These are phyloP conservation scores for Xylaria castorea DNA, from an alignment of 495 filamentous ascomycete species.

Conservation along the genomic window DNA sequence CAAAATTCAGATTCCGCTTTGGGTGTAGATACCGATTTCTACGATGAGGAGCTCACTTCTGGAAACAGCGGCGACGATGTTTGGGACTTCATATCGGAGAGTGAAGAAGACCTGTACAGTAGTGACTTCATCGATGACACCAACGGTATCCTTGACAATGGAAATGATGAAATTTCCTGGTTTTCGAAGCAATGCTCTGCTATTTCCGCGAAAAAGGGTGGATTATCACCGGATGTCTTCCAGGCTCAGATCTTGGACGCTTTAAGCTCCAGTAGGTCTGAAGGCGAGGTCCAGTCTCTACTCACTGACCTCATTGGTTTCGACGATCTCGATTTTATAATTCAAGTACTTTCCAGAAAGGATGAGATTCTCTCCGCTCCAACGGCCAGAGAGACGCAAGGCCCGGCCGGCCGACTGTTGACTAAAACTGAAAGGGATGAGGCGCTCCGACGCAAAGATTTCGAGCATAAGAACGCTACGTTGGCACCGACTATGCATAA, in stretches of 20 bases:
- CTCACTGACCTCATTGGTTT: constrained; percentile 93
- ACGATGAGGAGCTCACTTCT: constrained; percentile 67
- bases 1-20: constrained; percentile 24
- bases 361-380: constrained; percentile 61
- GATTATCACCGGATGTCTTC: constrained; percentile 66
- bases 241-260: constrained; percentile 74
- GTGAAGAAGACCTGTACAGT: constrained; percentile 63
- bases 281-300: constrained; percentile 85
- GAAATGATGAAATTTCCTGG: constrained; percentile 59
- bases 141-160: constrained; percentile 30
- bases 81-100: constrained; percentile 86
- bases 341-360: constrained; percentile 78
- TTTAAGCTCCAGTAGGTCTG: constrained; percentile 67
- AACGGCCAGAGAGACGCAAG: constrained; percentile 45
- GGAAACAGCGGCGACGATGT: constrained; percentile 75
- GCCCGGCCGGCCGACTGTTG: constrained; percentile 66
- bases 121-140: constrained; percentile 50
- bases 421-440: constrained; percentile 79
- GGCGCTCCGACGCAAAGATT: constrained; percentile 73
- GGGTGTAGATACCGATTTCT: constrained; percentile 53
- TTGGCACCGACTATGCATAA: constrained; percentile 67
- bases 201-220: constrained; percentile 64
- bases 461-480: constrained; percentile 79
- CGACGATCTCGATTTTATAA: constrained; percentile 88
- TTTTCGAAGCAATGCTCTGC: constrained; percentile 67